Evolutionary conservation across 495 filamentous ascomycete species (phyloP).

Genomic region (Sporormia fimetaria): DNA sequence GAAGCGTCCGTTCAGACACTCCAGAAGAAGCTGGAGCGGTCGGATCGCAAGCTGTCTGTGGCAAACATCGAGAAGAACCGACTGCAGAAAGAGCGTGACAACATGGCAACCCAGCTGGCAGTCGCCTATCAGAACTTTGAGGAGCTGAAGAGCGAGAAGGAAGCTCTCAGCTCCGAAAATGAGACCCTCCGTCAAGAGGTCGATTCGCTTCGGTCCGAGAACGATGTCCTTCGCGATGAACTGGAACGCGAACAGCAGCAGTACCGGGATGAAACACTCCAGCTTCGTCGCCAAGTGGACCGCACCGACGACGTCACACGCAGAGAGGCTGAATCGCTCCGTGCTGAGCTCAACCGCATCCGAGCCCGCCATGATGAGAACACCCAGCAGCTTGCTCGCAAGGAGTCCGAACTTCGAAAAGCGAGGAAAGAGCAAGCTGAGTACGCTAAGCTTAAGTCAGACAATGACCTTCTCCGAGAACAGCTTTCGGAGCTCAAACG

Average conservation of each 20-base stretch:
- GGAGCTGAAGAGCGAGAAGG: constrained; percentile 43
- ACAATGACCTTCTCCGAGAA: constrained; percentile 15
- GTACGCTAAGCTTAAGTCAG: constrained; percentile 15
- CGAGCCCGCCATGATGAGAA: constrained; percentile 21
- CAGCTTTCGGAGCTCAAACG: constrained; percentile 15
- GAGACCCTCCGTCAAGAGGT: constrained; percentile 25
- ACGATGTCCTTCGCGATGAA: constrained; percentile 20
- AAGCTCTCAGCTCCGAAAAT: constrained; percentile 23
- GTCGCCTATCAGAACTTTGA: constrained; percentile 52
- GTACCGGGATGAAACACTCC: constrained; percentile 15
- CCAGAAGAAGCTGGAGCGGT: constrained; percentile 46
- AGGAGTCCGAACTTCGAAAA: constrained; percentile 19
- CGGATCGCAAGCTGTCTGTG: constrained; percentile 47
- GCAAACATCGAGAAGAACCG: constrained; percentile 50
- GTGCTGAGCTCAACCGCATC: constrained; percentile 14
- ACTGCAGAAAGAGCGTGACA: constrained; percentile 52
- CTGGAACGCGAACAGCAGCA: constrained; percentile 16
- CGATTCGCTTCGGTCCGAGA: constrained; percentile 26
- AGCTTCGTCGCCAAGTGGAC: constrained; percentile 16
- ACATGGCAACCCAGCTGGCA: constrained; percentile 51
- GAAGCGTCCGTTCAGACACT: constrained; percentile 47
- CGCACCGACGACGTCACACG: constrained; percentile 15
- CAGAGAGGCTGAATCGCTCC: constrained; percentile 19
- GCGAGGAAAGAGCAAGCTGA: constrained; percentile 19
- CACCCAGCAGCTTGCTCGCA: constrained; percentile 18